A percentile compares a stretch with the other conserved stretches of the same genome.
Conservation (phyloP, 2,329 filamentous ascomycete species). For the Cladosporium halotolerans region DNA sequence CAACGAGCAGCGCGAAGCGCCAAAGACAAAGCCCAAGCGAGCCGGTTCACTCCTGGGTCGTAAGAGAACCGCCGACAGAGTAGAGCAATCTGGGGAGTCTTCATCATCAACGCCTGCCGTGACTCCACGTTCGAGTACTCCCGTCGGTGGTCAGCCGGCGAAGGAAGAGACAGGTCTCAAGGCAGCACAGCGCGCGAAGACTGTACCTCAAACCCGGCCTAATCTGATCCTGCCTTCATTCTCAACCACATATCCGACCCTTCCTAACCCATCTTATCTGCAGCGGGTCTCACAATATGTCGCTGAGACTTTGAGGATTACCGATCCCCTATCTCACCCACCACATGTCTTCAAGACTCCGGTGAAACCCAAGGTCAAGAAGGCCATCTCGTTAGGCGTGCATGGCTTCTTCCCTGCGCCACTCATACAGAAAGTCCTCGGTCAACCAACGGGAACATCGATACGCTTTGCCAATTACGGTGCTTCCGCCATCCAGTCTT, state of each 20-base stretch:
- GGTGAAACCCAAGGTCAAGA: constrained; percentile 64
- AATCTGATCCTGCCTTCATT: constrained; percentile 69
- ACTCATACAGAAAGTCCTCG: constrained; percentile 81
- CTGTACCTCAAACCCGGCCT: constrained; percentile 30
- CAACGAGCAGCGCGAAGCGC: constrained; percentile 34
- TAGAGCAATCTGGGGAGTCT: constrained; percentile 13
- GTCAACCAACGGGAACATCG: constrained; percentile 91
- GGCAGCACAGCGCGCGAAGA: constrained; percentile 23
- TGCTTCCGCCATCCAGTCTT: constrained; percentile 74
- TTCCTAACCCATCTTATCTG: constrained; percentile 40
- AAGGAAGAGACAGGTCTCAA: not conserved
- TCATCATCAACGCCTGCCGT: not conserved
- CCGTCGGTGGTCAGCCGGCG: not conserved
- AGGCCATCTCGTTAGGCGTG: constrained; percentile 85
- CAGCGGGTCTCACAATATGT: constrained; percentile 34
- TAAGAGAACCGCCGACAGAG: constrained; percentile 19
- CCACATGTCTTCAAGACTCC: constrained; percentile 65
- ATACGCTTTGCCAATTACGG: constrained; percentile 86
- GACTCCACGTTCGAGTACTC: not conserved
- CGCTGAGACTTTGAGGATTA: constrained; percentile 29
- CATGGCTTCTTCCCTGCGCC: constrained; percentile 90
- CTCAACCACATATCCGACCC: constrained; percentile 54
- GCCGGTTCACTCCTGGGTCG: constrained; percentile 21
- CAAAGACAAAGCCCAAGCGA: constrained; percentile 14
- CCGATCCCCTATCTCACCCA: constrained; percentile 40